These are phyloP conservation scores for Neurospora tetraspora DNA, from an alignment of 495 filamentous ascomycete species.

Conservation along the genomic window DNA sequence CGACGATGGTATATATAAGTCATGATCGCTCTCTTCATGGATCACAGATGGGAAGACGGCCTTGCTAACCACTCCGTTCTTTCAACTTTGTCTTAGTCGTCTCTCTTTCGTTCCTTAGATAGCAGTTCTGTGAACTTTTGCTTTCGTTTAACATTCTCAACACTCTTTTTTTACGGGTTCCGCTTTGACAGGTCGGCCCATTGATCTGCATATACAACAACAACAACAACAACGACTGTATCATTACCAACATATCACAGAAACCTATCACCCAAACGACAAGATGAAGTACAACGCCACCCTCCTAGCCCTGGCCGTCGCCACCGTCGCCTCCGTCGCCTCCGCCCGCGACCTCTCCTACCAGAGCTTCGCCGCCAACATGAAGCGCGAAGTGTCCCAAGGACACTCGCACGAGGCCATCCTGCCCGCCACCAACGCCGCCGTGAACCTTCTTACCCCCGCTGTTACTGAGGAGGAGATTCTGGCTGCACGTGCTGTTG, in stretches of 20 bases:
- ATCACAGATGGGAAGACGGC: neutral
- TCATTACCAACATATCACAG: slow-evolving; percentile 10
- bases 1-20: slow-evolving; percentile 13
- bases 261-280: slow-evolving; percentile 23
- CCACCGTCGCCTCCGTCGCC: slow-evolving; percentile 20
- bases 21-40: neutral
- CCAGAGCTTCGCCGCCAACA: slow-evolving; percentile 23
- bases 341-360: slow-evolving; percentile 23
- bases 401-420: slow-evolving; percentile 55
- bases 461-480: slow-evolving; percentile 50
- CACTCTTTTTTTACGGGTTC: slow-evolving; percentile 25
- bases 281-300: slow-evolving; percentile 38
- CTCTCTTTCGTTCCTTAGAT: slow-evolving; percentile 18
- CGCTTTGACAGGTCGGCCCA: slow-evolving; percentile 30
- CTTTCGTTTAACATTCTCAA: slow-evolving; percentile 12
- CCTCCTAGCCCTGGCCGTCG: slow-evolving; percentile 18
- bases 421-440: slow-evolving; percentile 32
- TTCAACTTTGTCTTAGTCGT: neutral
- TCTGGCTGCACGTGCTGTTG: slow-evolving; percentile 33
- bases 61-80: neutral
- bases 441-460: slow-evolving; percentile 46
- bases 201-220: slow-evolving; percentile 1
- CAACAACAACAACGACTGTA: neutral
- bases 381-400: slow-evolving; percentile 45
- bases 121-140: slow-evolving; percentile 41